These are phyloP conservation scores for Lagenidium sp. DNA, from an alignment of 352 stramenopile genomes.

Conservation along the genomic window DNA sequence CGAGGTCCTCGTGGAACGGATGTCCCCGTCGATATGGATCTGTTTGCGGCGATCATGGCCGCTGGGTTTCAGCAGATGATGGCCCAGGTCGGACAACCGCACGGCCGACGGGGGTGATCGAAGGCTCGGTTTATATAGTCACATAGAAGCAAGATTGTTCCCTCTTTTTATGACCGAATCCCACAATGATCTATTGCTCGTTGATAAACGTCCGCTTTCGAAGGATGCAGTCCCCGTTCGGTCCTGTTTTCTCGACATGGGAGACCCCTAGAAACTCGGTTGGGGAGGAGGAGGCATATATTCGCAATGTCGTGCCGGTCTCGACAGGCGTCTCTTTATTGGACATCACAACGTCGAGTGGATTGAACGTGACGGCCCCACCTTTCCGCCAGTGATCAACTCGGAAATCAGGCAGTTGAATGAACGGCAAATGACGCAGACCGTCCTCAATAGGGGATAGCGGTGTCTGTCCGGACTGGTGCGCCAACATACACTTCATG, in stretches of 20 bases:
- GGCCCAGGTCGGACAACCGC: slow-evolving; percentile 19
- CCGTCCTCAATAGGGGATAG: slow-evolving; percentile 51
- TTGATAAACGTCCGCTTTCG: slow-evolving; percentile 49
- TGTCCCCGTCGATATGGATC: slow-evolving; percentile 64
- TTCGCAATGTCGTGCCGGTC: slow-evolving; percentile 32
- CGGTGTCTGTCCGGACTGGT: slow-evolving; percentile 20
- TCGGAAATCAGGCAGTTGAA: slow-evolving; percentile 17
- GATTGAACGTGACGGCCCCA: slow-evolving; percentile 23
- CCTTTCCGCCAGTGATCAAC: slow-evolving; percentile 39
- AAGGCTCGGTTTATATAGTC: no score
- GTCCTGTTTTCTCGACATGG: slow-evolving; percentile 27
- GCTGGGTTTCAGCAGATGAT: slow-evolving; percentile 80
- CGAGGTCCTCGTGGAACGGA: no score
- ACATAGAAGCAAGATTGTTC: no score
- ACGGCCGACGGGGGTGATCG: no score
- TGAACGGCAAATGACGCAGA: slow-evolving; percentile 42
- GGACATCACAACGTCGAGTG: slow-evolving; percentile 27
- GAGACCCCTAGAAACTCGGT: slow-evolving; percentile 44
- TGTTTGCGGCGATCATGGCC: slow-evolving; percentile 79
- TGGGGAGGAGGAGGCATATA: slow-evolving; percentile 24
- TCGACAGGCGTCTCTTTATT: slow-evolving; percentile 14
- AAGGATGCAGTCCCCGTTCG: slow-evolving; percentile 29
- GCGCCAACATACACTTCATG: no score
- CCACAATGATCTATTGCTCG: background rate
- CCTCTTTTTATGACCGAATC: background rate